Percentiles rank a stretch among this genome's conserved stretches.
Evolutionary conservation across 306 rosid genomes (phyloP).

Genomic region (Lithocarpus polystachyus): DNA sequence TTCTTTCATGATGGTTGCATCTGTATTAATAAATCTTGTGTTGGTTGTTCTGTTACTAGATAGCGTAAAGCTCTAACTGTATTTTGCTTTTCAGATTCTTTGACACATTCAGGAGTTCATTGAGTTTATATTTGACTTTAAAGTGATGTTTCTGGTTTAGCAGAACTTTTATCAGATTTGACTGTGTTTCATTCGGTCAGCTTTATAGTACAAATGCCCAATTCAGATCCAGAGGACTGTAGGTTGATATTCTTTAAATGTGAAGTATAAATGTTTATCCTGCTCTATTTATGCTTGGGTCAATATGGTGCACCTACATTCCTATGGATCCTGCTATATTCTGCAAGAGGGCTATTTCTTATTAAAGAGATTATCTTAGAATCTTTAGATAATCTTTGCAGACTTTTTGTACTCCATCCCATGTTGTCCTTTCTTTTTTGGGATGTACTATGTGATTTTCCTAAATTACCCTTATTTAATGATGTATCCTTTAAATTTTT

Average conservation of each 20-base stretch:
- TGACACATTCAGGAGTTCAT: too few relatives aligned
- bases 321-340: neutral
- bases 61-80: too few relatives aligned
- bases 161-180: too few relatives aligned
- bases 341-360: neutral
- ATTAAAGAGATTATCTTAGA: neutral
- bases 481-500: neutral
- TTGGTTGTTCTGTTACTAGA: too few relatives aligned
- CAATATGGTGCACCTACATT: neutral
- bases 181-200: too few relatives aligned
- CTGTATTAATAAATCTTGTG: too few relatives aligned
- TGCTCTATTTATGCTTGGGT: neutral
- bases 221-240: neutral
- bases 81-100: too few relatives aligned
- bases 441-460: neutral
- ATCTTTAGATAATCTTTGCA: neutral
- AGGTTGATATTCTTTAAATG: neutral
- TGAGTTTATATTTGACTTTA: too few relatives aligned
- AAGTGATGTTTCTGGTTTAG: too few relatives aligned
- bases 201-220: too few relatives aligned
- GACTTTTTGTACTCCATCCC: neutral
- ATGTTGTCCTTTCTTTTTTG: neutral
- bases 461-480: neutral
- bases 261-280: neutral
- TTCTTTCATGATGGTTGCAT: too few relatives aligned